Base-by-base conservation (phyloP, 176 grass and related monocot species). In the Pontederia paniculata region DNA sequence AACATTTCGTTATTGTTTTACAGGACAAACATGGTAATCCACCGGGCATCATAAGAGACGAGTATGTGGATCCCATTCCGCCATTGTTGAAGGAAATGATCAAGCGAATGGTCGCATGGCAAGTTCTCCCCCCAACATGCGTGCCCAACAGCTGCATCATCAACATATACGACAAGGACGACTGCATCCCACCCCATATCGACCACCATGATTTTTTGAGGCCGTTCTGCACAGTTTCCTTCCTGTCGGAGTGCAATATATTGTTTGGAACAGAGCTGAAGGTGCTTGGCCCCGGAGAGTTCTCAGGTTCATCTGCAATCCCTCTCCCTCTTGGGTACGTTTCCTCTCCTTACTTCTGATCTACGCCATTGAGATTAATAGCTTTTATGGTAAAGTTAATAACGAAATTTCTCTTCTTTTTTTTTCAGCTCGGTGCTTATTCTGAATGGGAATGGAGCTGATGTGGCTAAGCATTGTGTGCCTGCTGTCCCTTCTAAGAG, bases 181-280 rank as follows among this genome's bases (percentile, higher is more conserved):
- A 84, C 68, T 84, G 85, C 70, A 89, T 89, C 57, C 85, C 85
- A 49, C 85, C 85, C 0, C 80, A 89, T 31, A 71, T 89, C 15
- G 74, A 84, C 47, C 81, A 84, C 54, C 73, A 81, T 12, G 73
- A 84, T 65, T 89, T 81, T 21, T 9, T 78, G 9, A 37, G 74
- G 1, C 86, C 77, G 5, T 89, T 89, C 55, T 84, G 81, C 80
- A 89, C 70, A 0, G 86, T 72, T n/a, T 84, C 81, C 8, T 81
- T 89, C 48, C 66, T 89, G 2, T 63, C 74, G 10, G 67, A 89
- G 55, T 80, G 70, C 2, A 17, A 16, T 7, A 84, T 89, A 67
- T 23, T 89, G 11, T 81, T 89, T 45, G 77, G 86, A 0, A 58
- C 12, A 20, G 52, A 62, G 0, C 43, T 89, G 4, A 62, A 12